Evolutionary conservation across 139 green algal species (phyloP), one percentile per base, ranked within the genome.

Genomic region (Ettlia oleoabundans): DNA sequence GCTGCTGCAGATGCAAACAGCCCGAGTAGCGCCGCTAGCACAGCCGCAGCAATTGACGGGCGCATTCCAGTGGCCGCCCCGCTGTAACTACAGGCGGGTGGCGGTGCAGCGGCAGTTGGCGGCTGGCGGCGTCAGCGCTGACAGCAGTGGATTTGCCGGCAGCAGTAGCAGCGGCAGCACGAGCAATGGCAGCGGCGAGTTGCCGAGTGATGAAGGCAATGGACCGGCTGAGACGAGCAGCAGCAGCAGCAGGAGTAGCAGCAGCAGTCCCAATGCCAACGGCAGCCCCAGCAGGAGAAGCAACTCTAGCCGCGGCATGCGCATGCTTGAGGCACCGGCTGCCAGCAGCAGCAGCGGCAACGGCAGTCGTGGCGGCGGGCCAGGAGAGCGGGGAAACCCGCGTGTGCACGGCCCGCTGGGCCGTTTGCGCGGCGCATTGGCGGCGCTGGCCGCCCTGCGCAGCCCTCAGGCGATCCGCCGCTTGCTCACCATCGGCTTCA

Each of bases 401-500:
- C n/a, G n/a, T n/a, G n/a, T n/a, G n/a, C 24, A 13, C 2, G 65
- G 35, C 13, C 65, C 32, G 5, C 37, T 43, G 35, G 35, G 19
- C 18, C 22, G 51, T 4, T 33, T 79, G 52, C 8, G 5, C 6
- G 18, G 55, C 22, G 52, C 52, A 35, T 35, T 79, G 72, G 21
- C 22, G 5, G 22, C 24, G 35, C 33, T 76, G 69, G 41, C 22
- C 9, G 4, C 43, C 28, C 42, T 79, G 33, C 32, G 35, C 3
- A 35, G 21, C 52, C 35, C 33, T 2, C 21, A 33, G 43, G 41
- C 52, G 33, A 22, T 79, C 37, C 74, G 74, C 55, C 74, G 74
- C 55, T 15, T 81, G 38, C 24, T 61, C 15, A 81, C 37, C 24
- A 55, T 81, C 7, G 55, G 4, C 32, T 70, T 81, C 38, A 81